Conservation (phyloP, 2,329 filamentous ascomycete species). For the Falciphora oryzae region DNA sequence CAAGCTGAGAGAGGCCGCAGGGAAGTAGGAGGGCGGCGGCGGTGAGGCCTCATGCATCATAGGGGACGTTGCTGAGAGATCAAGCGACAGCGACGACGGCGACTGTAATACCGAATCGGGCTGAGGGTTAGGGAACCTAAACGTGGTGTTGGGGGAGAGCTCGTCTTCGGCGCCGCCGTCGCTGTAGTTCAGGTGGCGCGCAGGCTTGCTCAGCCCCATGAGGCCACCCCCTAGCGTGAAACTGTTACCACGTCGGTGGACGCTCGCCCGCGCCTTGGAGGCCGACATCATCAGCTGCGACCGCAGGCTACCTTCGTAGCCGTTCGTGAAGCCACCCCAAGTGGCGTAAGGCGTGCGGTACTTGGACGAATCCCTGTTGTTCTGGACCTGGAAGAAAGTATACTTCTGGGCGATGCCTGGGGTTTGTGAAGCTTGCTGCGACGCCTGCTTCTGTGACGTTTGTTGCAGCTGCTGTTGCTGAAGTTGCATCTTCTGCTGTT, state of each 20-base stretch:
- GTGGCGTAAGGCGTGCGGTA: conserved; percentile 56
- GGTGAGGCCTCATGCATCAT: conserved; percentile 15
- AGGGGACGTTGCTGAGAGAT: conserved; percentile 16
- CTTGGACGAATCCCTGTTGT: conserved; percentile 50
- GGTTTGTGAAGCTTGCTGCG: conserved; percentile 10
- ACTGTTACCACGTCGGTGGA: conserved; percentile 15
- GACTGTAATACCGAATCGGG: conserved; percentile 13
- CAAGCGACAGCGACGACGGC: conserved; percentile 18
- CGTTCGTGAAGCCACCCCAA: conserved; percentile 54
- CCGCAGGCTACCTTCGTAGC: conserved; percentile 48
- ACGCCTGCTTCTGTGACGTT: background rate
- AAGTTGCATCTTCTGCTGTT: conserved; percentile 8
- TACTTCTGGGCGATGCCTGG: conserved; percentile 39
- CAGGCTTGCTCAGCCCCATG: conserved; percentile 18
- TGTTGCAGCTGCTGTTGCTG: conserved; percentile 1
- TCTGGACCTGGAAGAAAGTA: conserved; percentile 52
- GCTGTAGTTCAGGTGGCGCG: conserved; percentile 20
- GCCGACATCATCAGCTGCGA: conserved; percentile 20
- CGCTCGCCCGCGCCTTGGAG: conserved; percentile 12
- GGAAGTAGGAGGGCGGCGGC: conserved; percentile 15
- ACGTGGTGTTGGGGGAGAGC: conserved; percentile 16
- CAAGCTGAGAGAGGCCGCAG: conserved; percentile 17
- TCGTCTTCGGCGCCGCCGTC: conserved; percentile 11
- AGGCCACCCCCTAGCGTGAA: conserved; percentile 19
- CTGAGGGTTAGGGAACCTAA: conserved; percentile 14